Evolutionary conservation across 2,329 filamentous ascomycete species (phyloP).

Genomic region (Arthrobotrys iridis): DNA sequence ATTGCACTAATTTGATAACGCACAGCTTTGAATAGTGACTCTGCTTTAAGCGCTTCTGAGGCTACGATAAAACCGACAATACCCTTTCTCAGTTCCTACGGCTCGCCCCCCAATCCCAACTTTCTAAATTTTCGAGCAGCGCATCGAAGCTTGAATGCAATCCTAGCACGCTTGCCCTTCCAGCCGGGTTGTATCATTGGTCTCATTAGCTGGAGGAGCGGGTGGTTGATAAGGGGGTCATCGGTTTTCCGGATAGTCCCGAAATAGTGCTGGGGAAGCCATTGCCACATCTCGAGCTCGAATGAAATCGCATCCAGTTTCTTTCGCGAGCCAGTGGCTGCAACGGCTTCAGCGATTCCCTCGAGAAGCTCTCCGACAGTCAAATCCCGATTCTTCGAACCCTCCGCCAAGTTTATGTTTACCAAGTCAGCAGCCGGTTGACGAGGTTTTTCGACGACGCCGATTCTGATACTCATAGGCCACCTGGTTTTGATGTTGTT

Average conservation of each 20-base stretch:
- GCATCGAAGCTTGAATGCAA: neutral
- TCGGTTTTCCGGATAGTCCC: neutral
- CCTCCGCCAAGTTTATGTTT: neutral
- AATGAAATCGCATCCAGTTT: neutral
- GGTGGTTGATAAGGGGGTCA: neutral
- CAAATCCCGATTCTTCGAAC: neutral
- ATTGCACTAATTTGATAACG: no score
- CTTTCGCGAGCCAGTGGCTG: neutral
- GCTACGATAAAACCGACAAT: no score
- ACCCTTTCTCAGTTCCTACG: no score
- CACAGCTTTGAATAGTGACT: no score
- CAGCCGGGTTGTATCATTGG: neutral
- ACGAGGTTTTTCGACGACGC: neutral
- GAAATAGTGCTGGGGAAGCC: neutral
- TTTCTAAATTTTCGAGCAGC: neutral
- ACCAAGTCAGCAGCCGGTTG: neutral
- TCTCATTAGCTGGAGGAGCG: neutral
- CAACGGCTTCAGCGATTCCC: neutral
- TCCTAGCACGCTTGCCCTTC: neutral
- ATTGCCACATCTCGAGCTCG: conserved; percentile 2
- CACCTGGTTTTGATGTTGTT: neutral
- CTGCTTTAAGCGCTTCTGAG: no score
- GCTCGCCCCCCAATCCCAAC: neutral
- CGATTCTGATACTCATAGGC: conserved; percentile 8
- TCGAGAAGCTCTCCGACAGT: neutral